Percentiles rank a stretch among this genome's conserved stretches.
These are phyloP conservation scores for Lepidium africanum DNA, from an alignment of 345 rosid species.

Conservation along the genomic window DNA sequence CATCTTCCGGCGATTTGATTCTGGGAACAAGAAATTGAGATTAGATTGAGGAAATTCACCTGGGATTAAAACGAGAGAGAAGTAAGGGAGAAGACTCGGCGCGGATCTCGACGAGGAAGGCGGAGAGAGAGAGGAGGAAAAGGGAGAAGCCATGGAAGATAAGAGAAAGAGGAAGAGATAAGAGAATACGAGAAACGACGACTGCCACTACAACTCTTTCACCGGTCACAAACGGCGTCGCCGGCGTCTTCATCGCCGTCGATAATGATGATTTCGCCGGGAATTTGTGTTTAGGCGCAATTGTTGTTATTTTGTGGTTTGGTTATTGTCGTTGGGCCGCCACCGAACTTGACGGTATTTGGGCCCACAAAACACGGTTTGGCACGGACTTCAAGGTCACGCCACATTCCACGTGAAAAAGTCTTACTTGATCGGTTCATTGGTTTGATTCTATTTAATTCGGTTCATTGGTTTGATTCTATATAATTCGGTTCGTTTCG, in stretches of 20 bases:
- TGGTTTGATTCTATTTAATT: background rate
- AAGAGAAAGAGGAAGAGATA: slow-evolving; percentile 55
- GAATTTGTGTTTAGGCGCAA: background rate
- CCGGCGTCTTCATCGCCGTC: background rate
- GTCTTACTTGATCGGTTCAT: slow-evolving; percentile 1
- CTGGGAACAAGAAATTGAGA: background rate
- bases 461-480: background rate
- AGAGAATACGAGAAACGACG: slow-evolving; percentile 42
- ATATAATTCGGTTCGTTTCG: background rate
- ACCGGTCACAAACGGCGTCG: slow-evolving; percentile 45
- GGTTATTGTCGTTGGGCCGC: too few relatives aligned
- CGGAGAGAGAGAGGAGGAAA: slow-evolving; percentile 43
- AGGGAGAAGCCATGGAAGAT: slow-evolving; percentile 63
- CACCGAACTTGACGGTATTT: background rate
- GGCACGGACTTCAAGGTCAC: slow-evolving; percentile 15
- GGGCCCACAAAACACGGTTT: slow-evolving; percentile 18
- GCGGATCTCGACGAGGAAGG: slow-evolving; percentile 60
- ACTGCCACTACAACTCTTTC: slow-evolving; percentile 76
- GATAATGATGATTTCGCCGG: slow-evolving; percentile 6
- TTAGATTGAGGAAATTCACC: slow-evolving; percentile 25
- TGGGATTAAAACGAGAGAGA: slow-evolving; percentile 41
- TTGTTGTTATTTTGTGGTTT: too few relatives aligned
- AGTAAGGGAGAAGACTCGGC: slow-evolving; percentile 39
- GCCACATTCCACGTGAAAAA: background rate
- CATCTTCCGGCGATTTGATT: background rate